Evolutionary conservation across 352 stramenopile genomes (phyloP).

Genomic region (Pythium diclinum): DNA sequence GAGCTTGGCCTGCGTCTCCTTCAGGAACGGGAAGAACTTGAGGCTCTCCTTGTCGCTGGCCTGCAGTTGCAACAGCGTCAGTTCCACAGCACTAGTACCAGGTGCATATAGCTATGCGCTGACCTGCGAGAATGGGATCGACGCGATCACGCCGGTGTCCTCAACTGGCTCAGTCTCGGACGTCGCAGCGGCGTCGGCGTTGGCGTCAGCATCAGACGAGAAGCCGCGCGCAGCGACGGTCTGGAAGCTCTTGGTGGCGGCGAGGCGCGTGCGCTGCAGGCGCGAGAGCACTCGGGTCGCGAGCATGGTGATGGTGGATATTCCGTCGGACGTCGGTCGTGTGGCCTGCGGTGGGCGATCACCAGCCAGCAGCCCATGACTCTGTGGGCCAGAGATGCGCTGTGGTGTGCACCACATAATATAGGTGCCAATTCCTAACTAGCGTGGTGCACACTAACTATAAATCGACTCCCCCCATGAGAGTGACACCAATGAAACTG

Average conservation of each 20-base stretch:
- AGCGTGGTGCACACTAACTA: background rate
- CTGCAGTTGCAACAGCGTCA: conserved; percentile 22
- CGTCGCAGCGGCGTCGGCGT: conserved; percentile 2
- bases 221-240: conserved; percentile 28
- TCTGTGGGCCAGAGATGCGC: conserved; percentile 5
- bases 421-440: background rate
- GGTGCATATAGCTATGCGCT: background rate
- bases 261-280: conserved; percentile 28
- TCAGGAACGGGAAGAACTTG: conserved; percentile 79
- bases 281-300: conserved; percentile 54
- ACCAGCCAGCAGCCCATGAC: conserved; percentile 13
- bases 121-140: conserved; percentile 58
- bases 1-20: conserved; percentile 73
- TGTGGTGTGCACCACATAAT: conserved; percentile 26
- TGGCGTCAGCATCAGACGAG: conserved; percentile 34
- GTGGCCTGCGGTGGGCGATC: conserved; percentile 15
- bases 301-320: conserved; percentile 38
- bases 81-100: conserved; percentile 27
- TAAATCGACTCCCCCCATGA: background rate
- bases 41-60: conserved; percentile 40
- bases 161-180: conserved; percentile 10
- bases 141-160: conserved; percentile 47
- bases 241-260: conserved; percentile 19
- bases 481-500: conserved; percentile 8
- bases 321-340: conserved; percentile 14